These are phyloP conservation scores for Phytophthora pinifolia DNA, from an alignment of 352 stramenopile genomes.

Conservation along the genomic window DNA sequence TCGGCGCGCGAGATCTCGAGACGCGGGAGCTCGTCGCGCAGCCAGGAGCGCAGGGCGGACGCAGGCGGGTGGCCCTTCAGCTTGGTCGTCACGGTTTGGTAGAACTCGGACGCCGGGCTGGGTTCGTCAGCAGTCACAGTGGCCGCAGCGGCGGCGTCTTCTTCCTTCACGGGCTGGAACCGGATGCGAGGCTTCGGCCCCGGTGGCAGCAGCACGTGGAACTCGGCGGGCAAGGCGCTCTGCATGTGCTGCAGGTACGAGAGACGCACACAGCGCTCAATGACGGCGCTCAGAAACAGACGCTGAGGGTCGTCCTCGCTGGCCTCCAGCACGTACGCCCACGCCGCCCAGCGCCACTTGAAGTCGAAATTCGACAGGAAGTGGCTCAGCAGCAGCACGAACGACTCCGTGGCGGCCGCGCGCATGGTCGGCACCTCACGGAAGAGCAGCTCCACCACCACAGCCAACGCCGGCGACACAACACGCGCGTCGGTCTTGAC, in stretches of 20 bases:
- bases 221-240: conserved; percentile 61
- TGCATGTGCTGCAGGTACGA: conserved; percentile 89
- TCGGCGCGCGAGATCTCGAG: conserved; percentile 46
- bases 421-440: conserved; percentile 78
- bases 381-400: conserved; percentile 83
- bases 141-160: conserved; percentile 8
- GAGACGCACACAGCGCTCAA: conserved; percentile 82
- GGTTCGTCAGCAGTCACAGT: conserved; percentile 3
- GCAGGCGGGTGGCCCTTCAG: conserved; percentile 68
- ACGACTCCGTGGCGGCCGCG: conserved; percentile 50
- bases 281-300: conserved; percentile 82
- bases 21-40: conserved; percentile 52
- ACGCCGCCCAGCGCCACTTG: conserved; percentile 84
- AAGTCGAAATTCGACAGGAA: conserved; percentile 90
- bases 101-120: conserved; percentile 44
- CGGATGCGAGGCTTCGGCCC: conserved; percentile 69
- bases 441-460: conserved; percentile 85
- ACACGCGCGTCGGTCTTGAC: conserved; percentile 70
- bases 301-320: conserved; percentile 80
- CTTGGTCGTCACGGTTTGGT: conserved; percentile 60
- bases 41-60: conserved; percentile 51
- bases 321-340: conserved; percentile 76
- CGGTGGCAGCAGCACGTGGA: conserved; percentile 78
- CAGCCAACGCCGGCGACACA: conserved; percentile 73
- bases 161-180: conserved; percentile 39